Evolutionary conservation across 345 rosid genomes (phyloP).

Genomic region (Eucalyptus pauciflora): DNA sequence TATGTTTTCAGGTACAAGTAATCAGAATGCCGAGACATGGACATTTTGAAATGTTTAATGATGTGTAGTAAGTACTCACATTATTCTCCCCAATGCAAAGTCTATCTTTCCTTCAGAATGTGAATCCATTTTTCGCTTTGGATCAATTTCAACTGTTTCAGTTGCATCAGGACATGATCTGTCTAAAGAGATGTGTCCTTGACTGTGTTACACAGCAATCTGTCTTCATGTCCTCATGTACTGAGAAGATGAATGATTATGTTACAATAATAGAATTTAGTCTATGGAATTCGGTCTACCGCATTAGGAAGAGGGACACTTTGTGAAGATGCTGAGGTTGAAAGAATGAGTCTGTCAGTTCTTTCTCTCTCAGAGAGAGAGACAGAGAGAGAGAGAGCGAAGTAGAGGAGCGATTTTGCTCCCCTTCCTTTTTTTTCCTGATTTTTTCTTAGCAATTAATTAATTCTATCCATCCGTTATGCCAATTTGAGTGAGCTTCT

Average conservation of each 20-base stretch:
- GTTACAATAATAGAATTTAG: not conserved
- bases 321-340: not conserved
- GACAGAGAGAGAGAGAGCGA: not conserved
- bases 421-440: not conserved
- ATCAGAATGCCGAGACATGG: not conserved
- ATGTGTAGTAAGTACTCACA: not conserved
- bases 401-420: not conserved
- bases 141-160: not conserved
- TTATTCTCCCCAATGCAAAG: not conserved
- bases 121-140: not conserved
- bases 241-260: not conserved
- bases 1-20: not conserved
- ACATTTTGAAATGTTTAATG: not conserved
- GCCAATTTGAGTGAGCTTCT: not conserved
- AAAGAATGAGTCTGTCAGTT: not conserved
- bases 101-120: not conserved
- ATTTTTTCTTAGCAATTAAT: not conserved
- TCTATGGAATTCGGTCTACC: not conserved
- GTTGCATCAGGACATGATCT: not conserved
- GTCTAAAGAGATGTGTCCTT: not conserved
- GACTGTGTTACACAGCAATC: not conserved
- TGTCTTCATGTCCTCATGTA: not conserved
- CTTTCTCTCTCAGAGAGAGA: not conserved
- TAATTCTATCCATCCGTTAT: not conserved
- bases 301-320: not conserved